These are phyloP conservation scores for Ophiocordyceps camponoti-leonardi DNA, from an alignment of 2,329 filamentous ascomycete species.

Conservation along the genomic window DNA sequence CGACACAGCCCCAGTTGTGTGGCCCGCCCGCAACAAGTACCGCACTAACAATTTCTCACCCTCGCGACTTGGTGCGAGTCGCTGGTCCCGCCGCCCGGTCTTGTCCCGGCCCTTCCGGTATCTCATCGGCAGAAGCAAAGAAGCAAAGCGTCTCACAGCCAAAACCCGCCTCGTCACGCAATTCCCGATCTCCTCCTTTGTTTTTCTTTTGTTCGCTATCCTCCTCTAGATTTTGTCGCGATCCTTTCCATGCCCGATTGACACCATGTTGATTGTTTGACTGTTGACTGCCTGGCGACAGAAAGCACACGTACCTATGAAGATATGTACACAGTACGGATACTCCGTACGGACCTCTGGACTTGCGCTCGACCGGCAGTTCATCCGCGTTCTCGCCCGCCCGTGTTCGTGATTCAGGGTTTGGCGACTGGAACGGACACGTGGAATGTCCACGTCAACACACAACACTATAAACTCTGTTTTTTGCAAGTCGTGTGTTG, in stretches of 20 bases:
- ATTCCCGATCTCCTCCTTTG: background rate
- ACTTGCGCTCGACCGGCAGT: background rate
- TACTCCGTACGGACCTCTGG: no score
- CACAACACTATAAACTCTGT: background rate
- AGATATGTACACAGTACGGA: no score
- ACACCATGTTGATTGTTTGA: background rate
- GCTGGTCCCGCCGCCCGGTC: background rate
- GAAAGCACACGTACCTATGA: no score
- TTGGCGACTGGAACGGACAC: constrained; percentile 3
- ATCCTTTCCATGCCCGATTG: background rate
- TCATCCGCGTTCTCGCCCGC: background rate
- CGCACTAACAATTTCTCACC: constrained; percentile 19
- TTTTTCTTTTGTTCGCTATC: background rate
- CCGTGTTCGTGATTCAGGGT: background rate
- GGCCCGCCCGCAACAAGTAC: constrained; percentile 12
- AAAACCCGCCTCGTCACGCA: background rate
- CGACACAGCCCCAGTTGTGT: constrained; percentile 8
- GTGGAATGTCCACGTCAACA: constrained; percentile 3
- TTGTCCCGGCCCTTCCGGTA: constrained; percentile 1
- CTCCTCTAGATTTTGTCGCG: background rate
- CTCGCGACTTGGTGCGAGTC: constrained; percentile 3
- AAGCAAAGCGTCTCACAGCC: background rate
- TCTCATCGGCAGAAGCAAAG: background rate
- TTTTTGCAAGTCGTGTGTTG: background rate
- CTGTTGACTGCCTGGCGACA: no score